A percentile compares a stretch with the other conserved stretches of the same genome.
These are phyloP conservation scores for Colletotrichum paranaense DNA, from an alignment of 2,329 filamentous ascomycete genomes.

Conservation along the genomic window DNA sequence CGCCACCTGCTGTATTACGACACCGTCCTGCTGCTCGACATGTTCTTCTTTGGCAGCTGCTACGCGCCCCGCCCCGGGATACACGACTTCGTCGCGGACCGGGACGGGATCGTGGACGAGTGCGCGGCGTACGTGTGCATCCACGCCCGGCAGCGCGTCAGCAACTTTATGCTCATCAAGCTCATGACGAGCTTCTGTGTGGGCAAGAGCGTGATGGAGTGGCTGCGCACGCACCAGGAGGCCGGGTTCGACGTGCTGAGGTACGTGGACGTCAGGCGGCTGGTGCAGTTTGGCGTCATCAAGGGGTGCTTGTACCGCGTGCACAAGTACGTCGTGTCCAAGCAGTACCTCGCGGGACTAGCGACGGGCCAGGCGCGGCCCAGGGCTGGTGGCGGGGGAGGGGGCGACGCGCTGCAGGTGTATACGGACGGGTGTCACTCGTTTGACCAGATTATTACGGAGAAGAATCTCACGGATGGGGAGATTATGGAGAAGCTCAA, in stretches of 20 bases:
- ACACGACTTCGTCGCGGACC: conserved; percentile 81
- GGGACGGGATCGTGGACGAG: conserved; percentile 82
- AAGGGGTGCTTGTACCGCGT: conserved; percentile 94
- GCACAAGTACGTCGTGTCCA: conserved; percentile 87
- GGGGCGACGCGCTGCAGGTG: conserved; percentile 66
- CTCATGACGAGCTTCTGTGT: conserved; percentile 89
- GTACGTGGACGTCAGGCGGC: conserved; percentile 86
- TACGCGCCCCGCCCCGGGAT: conserved; percentile 87
- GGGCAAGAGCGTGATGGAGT: conserved; percentile 86
- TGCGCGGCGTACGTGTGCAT: conserved; percentile 85
- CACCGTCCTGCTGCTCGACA: conserved; percentile 88
- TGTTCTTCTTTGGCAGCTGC: conserved; percentile 93
- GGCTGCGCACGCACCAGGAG: conserved; percentile 81
- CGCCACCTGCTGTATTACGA: conserved; percentile 94
- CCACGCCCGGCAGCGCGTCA: conserved; percentile 53
- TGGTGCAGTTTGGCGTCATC: conserved; percentile 96
- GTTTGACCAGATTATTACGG: conserved; percentile 86
- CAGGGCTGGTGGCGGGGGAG: conserved; percentile 53
- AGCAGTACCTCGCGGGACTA: conserved; percentile 68
- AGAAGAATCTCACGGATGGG: conserved; percentile 76
- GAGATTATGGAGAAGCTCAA: conserved; percentile 78
- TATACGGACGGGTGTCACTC: conserved; percentile 81
- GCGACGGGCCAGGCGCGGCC: conserved; percentile 64
- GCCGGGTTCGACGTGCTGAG: conserved; percentile 73
- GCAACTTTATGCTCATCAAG: conserved; percentile 77